A percentile compares a stretch with the other conserved stretches of the same genome.
These are phyloP conservation scores for Rubia peregrina DNA, from an alignment of 305 asterid species.

Conservation along the genomic window DNA sequence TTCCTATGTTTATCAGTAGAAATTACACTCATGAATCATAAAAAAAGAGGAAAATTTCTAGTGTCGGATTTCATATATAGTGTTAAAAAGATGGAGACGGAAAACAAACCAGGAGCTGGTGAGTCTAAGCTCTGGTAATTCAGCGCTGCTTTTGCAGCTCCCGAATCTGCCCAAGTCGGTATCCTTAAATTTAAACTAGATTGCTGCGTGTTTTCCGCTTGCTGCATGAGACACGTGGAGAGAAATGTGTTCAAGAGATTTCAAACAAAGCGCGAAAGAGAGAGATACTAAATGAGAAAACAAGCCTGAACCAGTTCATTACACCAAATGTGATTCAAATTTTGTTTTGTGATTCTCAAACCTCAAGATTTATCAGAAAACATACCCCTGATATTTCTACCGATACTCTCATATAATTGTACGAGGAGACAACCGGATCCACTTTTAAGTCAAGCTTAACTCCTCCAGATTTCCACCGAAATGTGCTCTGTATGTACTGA, in stretches of 20 bases:
- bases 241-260: background rate
- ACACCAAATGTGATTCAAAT: background rate
- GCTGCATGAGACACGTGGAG: slow-evolving; percentile 3
- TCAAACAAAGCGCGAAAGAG: background rate
- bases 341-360: background rate
- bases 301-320: background rate
- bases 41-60: background rate
- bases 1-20: background rate
- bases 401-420: slow-evolving; percentile 40
- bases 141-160: slow-evolving; percentile 5
- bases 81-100: background rate
- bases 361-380: background rate
- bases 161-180: slow-evolving; percentile 1
- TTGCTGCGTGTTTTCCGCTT: background rate
- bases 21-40: background rate
- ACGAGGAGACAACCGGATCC: slow-evolving; percentile 54
- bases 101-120: slow-evolving; percentile 11
- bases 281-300: background rate
- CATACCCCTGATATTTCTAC: slow-evolving; percentile 30
- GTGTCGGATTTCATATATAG: background rate
- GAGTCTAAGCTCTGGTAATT: slow-evolving; percentile 1
- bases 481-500: slow-evolving; percentile 71
- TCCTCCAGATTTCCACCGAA: slow-evolving; percentile 55
- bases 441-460: slow-evolving; percentile 40
- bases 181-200: background rate